Percentiles rank a stretch among this genome's conserved stretches.
These are phyloP conservation scores for Hordeum marinum DNA, from an alignment of 176 grass and related monocot species.

Conservation along the genomic window DNA sequence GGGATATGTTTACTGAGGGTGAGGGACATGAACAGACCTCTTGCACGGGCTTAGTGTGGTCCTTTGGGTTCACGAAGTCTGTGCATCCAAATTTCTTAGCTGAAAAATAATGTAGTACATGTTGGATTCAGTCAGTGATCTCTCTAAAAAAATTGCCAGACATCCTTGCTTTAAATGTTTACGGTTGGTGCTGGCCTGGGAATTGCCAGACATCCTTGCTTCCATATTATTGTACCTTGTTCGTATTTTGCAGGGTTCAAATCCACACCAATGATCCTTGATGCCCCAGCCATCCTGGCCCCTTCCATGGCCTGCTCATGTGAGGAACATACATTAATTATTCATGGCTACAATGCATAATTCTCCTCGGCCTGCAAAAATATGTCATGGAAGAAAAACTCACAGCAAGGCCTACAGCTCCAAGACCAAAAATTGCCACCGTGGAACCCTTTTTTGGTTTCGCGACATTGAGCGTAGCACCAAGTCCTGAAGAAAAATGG, in stretches of 20 bases:
- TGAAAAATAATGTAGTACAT: slow-evolving; percentile 37
- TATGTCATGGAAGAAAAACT: not conserved
- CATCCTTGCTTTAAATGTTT: too few species aligned
- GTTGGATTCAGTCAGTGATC: too few species aligned
- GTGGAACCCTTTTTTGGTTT: slow-evolving; percentile 64
- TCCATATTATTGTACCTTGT: slow-evolving; percentile 29
- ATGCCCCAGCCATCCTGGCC: slow-evolving; percentile 62
- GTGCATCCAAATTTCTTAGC: slow-evolving; percentile 89
- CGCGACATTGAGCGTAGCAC: slow-evolving; percentile 72
- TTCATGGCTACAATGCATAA: not conserved
- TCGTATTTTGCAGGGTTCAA: slow-evolving; percentile 76
- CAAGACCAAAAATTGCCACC: slow-evolving; percentile 71
- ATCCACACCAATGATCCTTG: slow-evolving; percentile 87
- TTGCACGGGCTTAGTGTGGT: slow-evolving; percentile 64
- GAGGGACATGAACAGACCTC: slow-evolving; percentile 34
- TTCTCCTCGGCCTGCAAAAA: not conserved
- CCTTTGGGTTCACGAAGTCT: slow-evolving; percentile 78
- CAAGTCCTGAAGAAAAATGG: slow-evolving; percentile 40
- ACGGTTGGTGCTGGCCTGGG: too few species aligned
- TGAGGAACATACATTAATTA: not conserved
- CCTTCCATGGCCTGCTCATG: slow-evolving; percentile 75
- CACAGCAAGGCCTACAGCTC: slow-evolving; percentile 84
- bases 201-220: not conserved
- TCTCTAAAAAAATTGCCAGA: too few species aligned
- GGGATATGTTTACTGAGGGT: not conserved